phyloP scores from a whole-genome alignment of 768 basidiomycete species.

The Pisolithus albus region DNA sequence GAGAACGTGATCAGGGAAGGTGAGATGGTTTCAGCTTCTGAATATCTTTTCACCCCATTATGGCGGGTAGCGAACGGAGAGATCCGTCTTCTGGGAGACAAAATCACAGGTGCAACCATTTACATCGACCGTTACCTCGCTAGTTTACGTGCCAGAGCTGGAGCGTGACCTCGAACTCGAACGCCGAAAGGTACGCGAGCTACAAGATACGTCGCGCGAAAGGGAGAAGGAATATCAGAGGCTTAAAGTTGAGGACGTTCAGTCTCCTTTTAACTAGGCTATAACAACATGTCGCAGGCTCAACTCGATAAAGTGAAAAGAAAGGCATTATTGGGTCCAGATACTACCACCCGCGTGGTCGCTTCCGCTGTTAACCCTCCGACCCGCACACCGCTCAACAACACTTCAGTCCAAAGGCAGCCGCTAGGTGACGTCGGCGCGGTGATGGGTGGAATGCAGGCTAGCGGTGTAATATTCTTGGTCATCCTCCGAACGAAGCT shows the following conservation, averaged over 20 bases:
- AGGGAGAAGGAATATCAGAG: conserved; percentile 85
- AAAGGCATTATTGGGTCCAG: conserved; percentile 60
- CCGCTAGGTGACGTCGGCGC: conserved; percentile 37
- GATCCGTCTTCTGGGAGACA: conserved; percentile 61
- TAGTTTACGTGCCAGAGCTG: conserved; percentile 41
- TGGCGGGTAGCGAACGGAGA: conserved; percentile 64
- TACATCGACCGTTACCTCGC: neutral
- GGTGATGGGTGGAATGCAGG: conserved; percentile 61
- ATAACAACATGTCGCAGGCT: conserved; percentile 32
- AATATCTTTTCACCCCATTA: neutral
- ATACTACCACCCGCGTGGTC: conserved; percentile 8
- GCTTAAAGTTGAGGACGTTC: conserved; percentile 49
- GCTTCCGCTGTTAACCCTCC: conserved; percentile 12
- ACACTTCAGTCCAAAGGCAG: conserved; percentile 12
- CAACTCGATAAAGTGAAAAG: conserved; percentile 82
- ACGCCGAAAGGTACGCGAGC: conserved; percentile 62
- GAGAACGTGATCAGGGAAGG: conserved; percentile 85
- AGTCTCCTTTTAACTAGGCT: neutral
- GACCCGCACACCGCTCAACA: conserved; percentile 13
- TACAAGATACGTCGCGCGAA: conserved; percentile 69
- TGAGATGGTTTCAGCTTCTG: conserved; percentile 17
- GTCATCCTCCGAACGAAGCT: neutral
- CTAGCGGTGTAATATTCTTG: conserved; percentile 42
- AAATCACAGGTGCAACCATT: conserved; percentile 48
- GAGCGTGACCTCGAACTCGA: conserved; percentile 79